Evolutionary conservation across 202 grass and related monocot genomes (phyloP).

Genomic region (Eragrostis tef): DNA sequence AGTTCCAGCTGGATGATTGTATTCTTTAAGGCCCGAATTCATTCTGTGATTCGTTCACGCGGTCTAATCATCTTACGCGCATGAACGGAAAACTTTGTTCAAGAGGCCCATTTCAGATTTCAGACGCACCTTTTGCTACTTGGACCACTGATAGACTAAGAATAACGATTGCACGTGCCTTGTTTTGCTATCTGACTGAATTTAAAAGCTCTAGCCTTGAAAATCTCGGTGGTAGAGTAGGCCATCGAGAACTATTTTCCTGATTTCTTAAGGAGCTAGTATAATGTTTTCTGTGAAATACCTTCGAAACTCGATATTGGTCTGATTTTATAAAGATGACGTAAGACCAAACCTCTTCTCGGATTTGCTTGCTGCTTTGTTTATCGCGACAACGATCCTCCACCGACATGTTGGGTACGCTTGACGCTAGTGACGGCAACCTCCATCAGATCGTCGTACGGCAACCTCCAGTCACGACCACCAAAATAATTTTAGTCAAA

Average conservation of each 20-base stretch:
- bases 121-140: not conserved
- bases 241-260: too few relatives aligned
- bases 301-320: not conserved
- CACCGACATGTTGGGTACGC: constrained; percentile 16
- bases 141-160: not conserved
- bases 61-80: constrained; percentile 16
- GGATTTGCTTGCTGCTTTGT: not conserved
- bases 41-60: not conserved
- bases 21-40: not conserved
- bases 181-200: not conserved
- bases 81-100: constrained; percentile 1
- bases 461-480: not conserved
- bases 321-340: not conserved
- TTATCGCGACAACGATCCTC: constrained; percentile 18
- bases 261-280: not conserved
- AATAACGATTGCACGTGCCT: not conserved
- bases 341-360: not conserved
- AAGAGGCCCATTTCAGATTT: not conserved
- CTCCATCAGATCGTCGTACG: not conserved
- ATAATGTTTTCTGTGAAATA: not conserved
- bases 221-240: not conserved
- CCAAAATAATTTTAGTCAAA: constrained; percentile 42
- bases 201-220: not conserved
- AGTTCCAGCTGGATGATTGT: constrained; percentile 59
- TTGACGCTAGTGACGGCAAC: not conserved